Percentiles rank a stretch among this genome's conserved stretches.
phyloP scores from a whole-genome alignment of 140 eudicot species.

The Senecio squalidus region DNA sequence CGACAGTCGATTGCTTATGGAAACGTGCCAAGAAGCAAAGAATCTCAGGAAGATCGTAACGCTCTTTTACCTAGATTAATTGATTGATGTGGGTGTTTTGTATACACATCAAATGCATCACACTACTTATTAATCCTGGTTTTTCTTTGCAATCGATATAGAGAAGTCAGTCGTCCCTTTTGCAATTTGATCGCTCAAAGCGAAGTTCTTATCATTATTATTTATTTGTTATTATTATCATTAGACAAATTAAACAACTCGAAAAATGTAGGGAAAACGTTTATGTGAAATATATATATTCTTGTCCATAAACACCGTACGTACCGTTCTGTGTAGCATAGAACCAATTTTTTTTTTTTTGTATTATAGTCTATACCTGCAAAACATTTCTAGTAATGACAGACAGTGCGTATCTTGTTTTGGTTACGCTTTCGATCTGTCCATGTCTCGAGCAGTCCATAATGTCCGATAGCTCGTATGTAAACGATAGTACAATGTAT shows the following conservation, averaged over 20 bases:
- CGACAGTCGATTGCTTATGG: constrained; percentile 93
- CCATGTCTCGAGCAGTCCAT: too few species aligned
- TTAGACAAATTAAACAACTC: constrained; percentile 15
- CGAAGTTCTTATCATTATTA: constrained; percentile 1
- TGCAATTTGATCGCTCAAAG: constrained; percentile 19
- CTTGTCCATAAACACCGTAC: constrained; percentile 10
- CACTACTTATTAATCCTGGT: constrained; percentile 31
- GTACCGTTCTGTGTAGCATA: too few species aligned
- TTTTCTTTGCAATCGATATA: constrained; percentile 26
- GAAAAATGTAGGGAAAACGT: constrained; percentile 19
- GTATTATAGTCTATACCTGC: too few species aligned
- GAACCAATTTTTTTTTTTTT: too few species aligned
- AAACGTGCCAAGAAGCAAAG: constrained; percentile 99
- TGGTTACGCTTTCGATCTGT: too few species aligned
- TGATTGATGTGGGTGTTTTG: constrained; percentile 29
- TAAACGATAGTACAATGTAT: too few species aligned
- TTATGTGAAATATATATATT: constrained; percentile 24
- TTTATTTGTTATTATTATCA: constrained; percentile 17
- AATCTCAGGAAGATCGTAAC: constrained; percentile 93
- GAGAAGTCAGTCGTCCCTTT: constrained; percentile 35
- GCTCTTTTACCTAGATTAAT: constrained; percentile 78
- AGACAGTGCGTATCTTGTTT: too few species aligned
- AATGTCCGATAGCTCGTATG: too few species aligned
- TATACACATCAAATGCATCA: constrained; percentile 25
- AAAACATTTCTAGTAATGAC: too few species aligned